Evolutionary conservation across 768 basidiomycete genomes (phyloP).

Genomic region (Russula vinacea): DNA sequence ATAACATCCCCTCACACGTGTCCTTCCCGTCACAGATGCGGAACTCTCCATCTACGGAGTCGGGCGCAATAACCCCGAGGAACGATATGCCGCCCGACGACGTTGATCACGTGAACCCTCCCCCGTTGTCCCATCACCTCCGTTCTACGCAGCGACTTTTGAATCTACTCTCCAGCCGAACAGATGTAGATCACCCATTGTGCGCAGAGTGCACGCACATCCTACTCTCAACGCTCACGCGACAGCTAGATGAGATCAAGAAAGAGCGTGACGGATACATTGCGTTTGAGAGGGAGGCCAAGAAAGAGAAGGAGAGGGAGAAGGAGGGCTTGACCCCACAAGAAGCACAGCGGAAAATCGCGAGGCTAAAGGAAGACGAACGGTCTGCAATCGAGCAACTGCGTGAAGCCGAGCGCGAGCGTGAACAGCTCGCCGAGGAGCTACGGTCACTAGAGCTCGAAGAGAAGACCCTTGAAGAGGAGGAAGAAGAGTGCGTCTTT

Average conservation of each 20-base stretch:
- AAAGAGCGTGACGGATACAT: conserved; percentile 91
- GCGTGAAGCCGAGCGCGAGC: conserved; percentile 71
- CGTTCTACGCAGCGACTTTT: conserved; percentile 72
- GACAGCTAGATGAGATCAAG: conserved; percentile 84
- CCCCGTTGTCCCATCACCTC: conserved; percentile 74
- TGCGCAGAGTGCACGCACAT: conserved; percentile 92
- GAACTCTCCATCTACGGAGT: conserved; percentile 43
- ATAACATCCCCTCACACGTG: conserved; percentile 58
- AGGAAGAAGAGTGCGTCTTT: conserved; percentile 73
- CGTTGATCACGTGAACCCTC: conserved; percentile 56
- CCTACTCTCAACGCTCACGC: conserved; percentile 68
- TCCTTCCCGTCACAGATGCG: conserved; percentile 45
- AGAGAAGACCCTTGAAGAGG: conserved; percentile 71
- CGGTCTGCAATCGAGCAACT: conserved; percentile 68
- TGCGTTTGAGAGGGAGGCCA: conserved; percentile 85
- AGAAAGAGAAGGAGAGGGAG: conserved; percentile 76
- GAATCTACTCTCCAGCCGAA: conserved; percentile 70
- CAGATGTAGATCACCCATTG: conserved; percentile 87
- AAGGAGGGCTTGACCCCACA: conserved; percentile 56
- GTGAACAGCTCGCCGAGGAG: conserved; percentile 71
- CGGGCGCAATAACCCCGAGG: conserved; percentile 36
- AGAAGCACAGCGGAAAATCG: conserved; percentile 70
- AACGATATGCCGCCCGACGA: conserved; percentile 44
- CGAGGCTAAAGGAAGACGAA: conserved; percentile 67
- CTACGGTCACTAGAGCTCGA: conserved; percentile 67